Base-by-base conservation (phyloP, 2,329 filamentous ascomycete species). In the Calonectria pauciramosa region DNA sequence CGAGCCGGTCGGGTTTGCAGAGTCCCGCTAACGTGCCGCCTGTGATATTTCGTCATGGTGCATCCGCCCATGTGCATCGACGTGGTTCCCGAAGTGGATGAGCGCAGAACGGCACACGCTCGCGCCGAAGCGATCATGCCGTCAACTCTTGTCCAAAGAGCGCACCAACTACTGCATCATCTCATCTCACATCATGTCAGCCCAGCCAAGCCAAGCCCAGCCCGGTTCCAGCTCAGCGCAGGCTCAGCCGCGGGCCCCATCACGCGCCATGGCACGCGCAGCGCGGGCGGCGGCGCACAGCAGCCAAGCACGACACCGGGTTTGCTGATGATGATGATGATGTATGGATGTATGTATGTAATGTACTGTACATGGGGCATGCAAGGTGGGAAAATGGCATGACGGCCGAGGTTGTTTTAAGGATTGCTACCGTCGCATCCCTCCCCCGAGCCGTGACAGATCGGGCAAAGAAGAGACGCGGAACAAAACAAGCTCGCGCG, bases 101-200 rank as follows among this genome's bases (percentile, higher is more conserved):
- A 32, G 5, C 13, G 54, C 49, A 28, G 49, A 14, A 26, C 13
- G 36, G 18, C 49, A 52, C 28, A 52, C 1, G 26, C 49, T 3
- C 49, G 49, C 49, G 41, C 41, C 41, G 41, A 47, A 47, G 41
- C 41, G 41, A n/a, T n/a, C 26, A 52, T 52, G 49, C 49, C 49
- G 49, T 52, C 49, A 52, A 52, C 49, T 18, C n/a, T 34, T 59
- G 30, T 59, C 30, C 32, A 4, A 16, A 4, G 36, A 38, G n/a
- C n/a, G n/a, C n/a, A n/a, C n/a, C 38, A 18, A 20, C 38, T 41
- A 16, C 52, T 59, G 52, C 52, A 59, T 59, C 52, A 59, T 59
- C 54, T 59, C 54, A 59, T 59, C 32, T 54, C 51, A 54, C 51
- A 54, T 54, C 54, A 59, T 59, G 54, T 59, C 54, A 59, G 54